phyloP scores from a whole-genome alignment of 2,329 filamentous ascomycete genomes.

The Thermothelomyces thermophilus region DNA sequence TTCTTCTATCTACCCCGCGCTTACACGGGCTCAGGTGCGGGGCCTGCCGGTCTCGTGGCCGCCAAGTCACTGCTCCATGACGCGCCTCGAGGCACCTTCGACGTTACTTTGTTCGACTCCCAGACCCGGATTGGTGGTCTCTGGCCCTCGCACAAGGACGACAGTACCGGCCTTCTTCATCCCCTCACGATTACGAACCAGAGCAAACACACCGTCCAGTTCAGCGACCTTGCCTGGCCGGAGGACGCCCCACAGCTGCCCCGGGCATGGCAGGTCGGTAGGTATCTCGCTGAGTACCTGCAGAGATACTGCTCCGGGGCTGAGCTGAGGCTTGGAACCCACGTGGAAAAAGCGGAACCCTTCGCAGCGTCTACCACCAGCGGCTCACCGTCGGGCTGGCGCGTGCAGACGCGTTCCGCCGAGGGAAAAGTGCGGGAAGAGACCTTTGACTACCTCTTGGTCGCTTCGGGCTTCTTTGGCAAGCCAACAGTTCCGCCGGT shows the following conservation, averaged over 20 bases:
- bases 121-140: slow-evolving; percentile 63
- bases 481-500: slow-evolving; percentile 47
- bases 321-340: slow-evolving; percentile 44
- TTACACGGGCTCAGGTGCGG: slow-evolving; percentile 47
- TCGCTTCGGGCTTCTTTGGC: slow-evolving; percentile 73
- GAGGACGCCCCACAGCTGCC: slow-evolving; percentile 58
- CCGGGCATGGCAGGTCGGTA: slow-evolving; percentile 68
- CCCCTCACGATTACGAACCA: slow-evolving; percentile 68
- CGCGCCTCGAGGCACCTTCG: slow-evolving; percentile 48
- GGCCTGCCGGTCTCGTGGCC: slow-evolving; percentile 61
- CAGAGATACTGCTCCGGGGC: slow-evolving; percentile 44
- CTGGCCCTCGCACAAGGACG: slow-evolving; percentile 56
- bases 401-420: slow-evolving; percentile 14
- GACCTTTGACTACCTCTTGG: slow-evolving; percentile 64
- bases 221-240: slow-evolving; percentile 67
- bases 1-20: too few relatives aligned
- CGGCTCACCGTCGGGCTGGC: slow-evolving; percentile 28
- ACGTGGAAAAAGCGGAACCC: slow-evolving; percentile 37
- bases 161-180: slow-evolving; percentile 48
- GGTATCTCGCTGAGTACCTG: slow-evolving; percentile 61
- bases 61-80: slow-evolving; percentile 67
- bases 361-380: slow-evolving; percentile 15
- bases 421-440: slow-evolving; percentile 35
- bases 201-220: slow-evolving; percentile 67
- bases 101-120: slow-evolving; percentile 64